phyloP scores from a whole-genome alignment of 1,139 yeast genomes.

The Scheffersomyces quercinus region DNA sequence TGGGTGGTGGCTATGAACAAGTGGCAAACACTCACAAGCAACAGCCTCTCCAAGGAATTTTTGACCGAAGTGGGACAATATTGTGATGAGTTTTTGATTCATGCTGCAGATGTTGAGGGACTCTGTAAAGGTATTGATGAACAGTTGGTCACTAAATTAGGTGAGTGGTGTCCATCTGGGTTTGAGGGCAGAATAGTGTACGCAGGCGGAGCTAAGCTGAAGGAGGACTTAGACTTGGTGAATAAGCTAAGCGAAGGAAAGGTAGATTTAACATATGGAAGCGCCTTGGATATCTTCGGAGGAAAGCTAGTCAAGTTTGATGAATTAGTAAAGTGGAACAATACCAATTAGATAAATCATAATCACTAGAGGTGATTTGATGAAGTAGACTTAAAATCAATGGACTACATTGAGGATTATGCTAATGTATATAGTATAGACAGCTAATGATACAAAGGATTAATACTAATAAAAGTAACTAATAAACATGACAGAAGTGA shows the following conservation, averaged over 20 bases:
- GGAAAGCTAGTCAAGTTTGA: slow-evolving; percentile 74
- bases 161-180: slow-evolving; percentile 69
- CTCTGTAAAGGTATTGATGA: slow-evolving; percentile 90
- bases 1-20: slow-evolving; percentile 98
- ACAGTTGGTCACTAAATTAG: slow-evolving; percentile 65
- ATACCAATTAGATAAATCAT: slow-evolving; percentile 1
- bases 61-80: slow-evolving; percentile 56
- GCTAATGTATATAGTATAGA: not conserved
- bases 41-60: slow-evolving; percentile 54
- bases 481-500: slow-evolving; percentile 1
- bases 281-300: slow-evolving; percentile 93
- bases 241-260: slow-evolving; percentile 67
- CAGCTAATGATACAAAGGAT: slow-evolving; percentile 1
- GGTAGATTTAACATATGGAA: slow-evolving; percentile 90
- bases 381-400: not conserved
- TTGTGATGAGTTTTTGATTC: slow-evolving; percentile 86
- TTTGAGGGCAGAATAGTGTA: slow-evolving; percentile 76
- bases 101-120: slow-evolving; percentile 99
- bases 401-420: too few species aligned
- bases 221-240: slow-evolving; percentile 68
- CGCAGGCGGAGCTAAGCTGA: slow-evolving; percentile 93
- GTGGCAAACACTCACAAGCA: slow-evolving; percentile 88
- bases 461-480: not conserved
- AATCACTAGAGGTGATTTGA: not conserved
- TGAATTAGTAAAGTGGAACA: slow-evolving; percentile 77